Evolutionary conservation across 805 yeast species (phyloP).

Genomic region (Metschnikowia noctiluminum): DNA sequence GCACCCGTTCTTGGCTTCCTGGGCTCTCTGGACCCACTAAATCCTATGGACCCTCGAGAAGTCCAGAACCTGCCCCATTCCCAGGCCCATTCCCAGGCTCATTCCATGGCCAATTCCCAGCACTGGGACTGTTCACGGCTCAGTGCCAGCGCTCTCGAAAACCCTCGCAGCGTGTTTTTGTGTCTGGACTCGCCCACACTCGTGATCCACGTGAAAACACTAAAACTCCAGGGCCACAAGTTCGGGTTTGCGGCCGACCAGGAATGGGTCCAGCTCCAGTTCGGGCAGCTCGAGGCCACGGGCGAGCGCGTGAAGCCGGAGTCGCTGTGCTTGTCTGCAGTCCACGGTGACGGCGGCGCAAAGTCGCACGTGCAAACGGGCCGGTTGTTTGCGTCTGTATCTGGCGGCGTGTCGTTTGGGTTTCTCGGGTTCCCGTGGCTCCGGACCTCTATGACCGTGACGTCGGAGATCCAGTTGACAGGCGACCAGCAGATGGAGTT

Average conservation of each 20-base stretch:
- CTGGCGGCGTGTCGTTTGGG: background rate
- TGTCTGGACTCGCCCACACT: constrained; percentile 2
- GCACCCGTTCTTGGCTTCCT: no score
- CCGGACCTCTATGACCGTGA: background rate
- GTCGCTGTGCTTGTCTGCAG: constrained; percentile 6
- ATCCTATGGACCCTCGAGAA: no score
- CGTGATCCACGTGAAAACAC: constrained; percentile 2
- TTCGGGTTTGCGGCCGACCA: background rate
- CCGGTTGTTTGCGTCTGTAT: background rate
- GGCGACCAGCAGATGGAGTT: constrained; percentile 11
- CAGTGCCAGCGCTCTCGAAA: background rate
- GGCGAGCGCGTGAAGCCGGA: constrained; percentile 1
- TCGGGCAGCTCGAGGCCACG: constrained; percentile 2
- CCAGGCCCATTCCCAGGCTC: no score
- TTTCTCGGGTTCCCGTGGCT: constrained; percentile 1
- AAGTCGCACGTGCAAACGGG: constrained; percentile 5
- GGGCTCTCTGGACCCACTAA: no score
- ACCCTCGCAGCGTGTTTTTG: background rate
- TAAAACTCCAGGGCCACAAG: background rate
- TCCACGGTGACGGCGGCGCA: constrained; percentile 7
- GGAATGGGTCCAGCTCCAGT: constrained; percentile 11
- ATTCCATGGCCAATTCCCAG: background rate
- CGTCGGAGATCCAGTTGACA: background rate
- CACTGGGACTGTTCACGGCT: background rate
- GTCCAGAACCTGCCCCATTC: no score